A percentile compares a stretch with the other conserved stretches of the same genome.
These are phyloP conservation scores for Pelargonium australe DNA, from an alignment of 441 rosid genomes.

Conservation along the genomic window DNA sequence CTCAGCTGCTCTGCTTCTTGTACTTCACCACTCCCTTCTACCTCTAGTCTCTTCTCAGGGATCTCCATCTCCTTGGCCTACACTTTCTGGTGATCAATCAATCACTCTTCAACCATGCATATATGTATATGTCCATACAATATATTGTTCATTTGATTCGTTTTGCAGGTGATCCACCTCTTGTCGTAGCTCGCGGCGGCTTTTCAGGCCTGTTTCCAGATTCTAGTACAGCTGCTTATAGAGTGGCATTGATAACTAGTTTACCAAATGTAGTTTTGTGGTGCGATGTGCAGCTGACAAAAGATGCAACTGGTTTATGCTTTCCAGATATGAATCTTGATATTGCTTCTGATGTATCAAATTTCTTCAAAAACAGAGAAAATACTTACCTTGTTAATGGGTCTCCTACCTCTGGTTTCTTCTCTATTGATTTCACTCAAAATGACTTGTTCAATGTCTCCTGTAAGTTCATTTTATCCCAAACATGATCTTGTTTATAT, in stretches of 20 bases:
- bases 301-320: conserved; percentile 72
- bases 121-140: too few relatives aligned
- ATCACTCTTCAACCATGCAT: too few relatives aligned
- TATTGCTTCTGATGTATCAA: conserved; percentile 34
- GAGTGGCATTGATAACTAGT: conserved; percentile 33
- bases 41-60: conserved; percentile 56
- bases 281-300: conserved; percentile 88
- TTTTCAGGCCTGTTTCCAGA: conserved; percentile 76
- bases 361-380: neutral
- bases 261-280: conserved; percentile 34
- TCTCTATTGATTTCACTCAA: conserved; percentile 2
- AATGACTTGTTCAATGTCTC: neutral
- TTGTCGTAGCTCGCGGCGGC: conserved; percentile 74
- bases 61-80: conserved; percentile 51
- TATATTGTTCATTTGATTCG: neutral
- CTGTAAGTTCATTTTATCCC: conserved; percentile 32
- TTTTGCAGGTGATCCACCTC: conserved; percentile 57
- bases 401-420: neutral
- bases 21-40: conserved; percentile 27
- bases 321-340: conserved; percentile 49
- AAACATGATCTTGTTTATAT: neutral
- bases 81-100: conserved; percentile 24
- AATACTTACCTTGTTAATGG: conserved; percentile 2
- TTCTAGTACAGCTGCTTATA: conserved; percentile 50
- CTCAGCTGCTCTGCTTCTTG: conserved; percentile 24